phyloP scores from a whole-genome alignment of 768 basidiomycete species.

The Peribolospora kevripleyi region DNA sequence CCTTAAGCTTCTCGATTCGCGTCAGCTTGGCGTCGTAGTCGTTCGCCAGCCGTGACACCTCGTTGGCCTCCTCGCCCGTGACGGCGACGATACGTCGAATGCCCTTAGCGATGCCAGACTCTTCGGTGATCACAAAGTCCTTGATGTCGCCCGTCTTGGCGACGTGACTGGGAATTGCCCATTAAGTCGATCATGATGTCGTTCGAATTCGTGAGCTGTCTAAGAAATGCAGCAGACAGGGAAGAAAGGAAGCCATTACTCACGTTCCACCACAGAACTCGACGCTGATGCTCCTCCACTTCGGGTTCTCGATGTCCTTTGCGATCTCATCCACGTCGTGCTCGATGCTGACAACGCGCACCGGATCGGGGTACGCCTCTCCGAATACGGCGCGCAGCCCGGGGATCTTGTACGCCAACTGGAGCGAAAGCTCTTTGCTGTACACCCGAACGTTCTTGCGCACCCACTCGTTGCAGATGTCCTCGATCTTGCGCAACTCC shows the following conservation, averaged over 20 bases:
- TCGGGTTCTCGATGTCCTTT: slow-evolving; percentile 60
- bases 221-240: not conserved
- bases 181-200: not conserved
- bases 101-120: slow-evolving; percentile 93
- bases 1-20: slow-evolving; percentile 32
- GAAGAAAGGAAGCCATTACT: slow-evolving; percentile 19
- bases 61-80: slow-evolving; percentile 77
- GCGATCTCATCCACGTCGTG: slow-evolving; percentile 66
- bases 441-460: slow-evolving; percentile 65
- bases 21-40: slow-evolving; percentile 39
- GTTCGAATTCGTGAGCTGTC: not conserved
- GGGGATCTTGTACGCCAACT: slow-evolving; percentile 60
- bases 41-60: slow-evolving; percentile 44
- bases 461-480: slow-evolving; percentile 70
- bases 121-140: slow-evolving; percentile 79
- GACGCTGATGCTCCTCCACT: slow-evolving; percentile 73
- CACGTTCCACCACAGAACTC: slow-evolving; percentile 98
- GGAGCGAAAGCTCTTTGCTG: slow-evolving; percentile 59
- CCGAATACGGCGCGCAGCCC: slow-evolving; percentile 92
- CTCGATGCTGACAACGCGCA: slow-evolving; percentile 78
- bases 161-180: slow-evolving; percentile 40
- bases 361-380: slow-evolving; percentile 91
- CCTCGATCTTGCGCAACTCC: slow-evolving; percentile 63
- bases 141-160: slow-evolving; percentile 93
- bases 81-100: slow-evolving; percentile 84